phyloP scores from a whole-genome alignment of 495 filamentous ascomycete species.

The Hamigera avellanea region DNA sequence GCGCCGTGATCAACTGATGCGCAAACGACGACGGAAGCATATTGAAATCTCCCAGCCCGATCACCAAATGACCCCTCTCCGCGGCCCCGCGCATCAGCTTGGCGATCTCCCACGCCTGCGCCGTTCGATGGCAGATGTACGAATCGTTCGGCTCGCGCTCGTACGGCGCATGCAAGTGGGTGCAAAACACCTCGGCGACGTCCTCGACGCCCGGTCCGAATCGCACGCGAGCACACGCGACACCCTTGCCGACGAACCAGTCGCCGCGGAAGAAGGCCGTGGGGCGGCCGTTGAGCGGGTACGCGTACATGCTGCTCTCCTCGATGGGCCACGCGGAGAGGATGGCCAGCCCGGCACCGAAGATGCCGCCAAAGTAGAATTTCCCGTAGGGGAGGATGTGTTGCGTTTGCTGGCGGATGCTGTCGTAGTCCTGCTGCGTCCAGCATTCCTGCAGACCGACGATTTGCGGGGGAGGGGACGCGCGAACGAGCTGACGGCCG shows the following conservation, averaged over 20 bases:
- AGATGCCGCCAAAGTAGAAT: constrained; percentile 82
- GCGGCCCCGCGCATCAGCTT: constrained; percentile 79
- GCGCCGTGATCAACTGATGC: constrained; percentile 70
- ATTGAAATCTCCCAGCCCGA: constrained; percentile 90
- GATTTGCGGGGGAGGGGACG: constrained; percentile 64
- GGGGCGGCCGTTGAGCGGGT: constrained; percentile 89
- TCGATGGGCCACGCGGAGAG: constrained; percentile 96
- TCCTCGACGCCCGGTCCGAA: constrained; percentile 55
- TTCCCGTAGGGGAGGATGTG: constrained; percentile 85
- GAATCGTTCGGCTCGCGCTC: constrained; percentile 68
- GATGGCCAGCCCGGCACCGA: constrained; percentile 83
- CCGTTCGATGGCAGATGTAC: constrained; percentile 79
- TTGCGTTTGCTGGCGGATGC: constrained; percentile 62
- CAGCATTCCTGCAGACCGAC: constrained; percentile 94
- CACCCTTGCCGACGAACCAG: constrained; percentile 87
- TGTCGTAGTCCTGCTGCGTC: constrained; percentile 80
- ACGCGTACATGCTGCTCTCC: constrained; percentile 73
- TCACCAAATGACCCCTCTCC: constrained; percentile 72
- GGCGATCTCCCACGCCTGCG: constrained; percentile 95
- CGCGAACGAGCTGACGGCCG: constrained; percentile 56
- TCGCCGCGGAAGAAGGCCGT: constrained; percentile 90
- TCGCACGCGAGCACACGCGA: constrained; percentile 72
- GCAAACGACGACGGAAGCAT: constrained; percentile 81
- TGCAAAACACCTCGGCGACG: constrained; percentile 86
- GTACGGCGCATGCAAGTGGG: constrained; percentile 88